phyloP scores from a whole-genome alignment of 2,329 filamentous ascomycete genomes.

The Hymenoscyphus occultus region DNA sequence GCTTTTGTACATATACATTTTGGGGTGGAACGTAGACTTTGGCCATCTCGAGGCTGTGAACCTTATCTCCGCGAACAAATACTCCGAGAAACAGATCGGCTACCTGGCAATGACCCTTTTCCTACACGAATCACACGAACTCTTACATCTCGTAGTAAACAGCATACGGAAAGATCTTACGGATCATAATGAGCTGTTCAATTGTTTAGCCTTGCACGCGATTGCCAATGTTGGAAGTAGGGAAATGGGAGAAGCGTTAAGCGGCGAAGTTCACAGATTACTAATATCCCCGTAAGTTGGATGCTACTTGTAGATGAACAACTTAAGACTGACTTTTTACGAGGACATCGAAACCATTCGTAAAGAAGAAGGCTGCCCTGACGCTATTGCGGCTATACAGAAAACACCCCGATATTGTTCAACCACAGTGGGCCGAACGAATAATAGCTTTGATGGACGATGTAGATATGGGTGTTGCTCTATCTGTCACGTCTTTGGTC shows the following conservation, averaged over 20 bases:
- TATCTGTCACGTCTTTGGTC: constrained; percentile 93
- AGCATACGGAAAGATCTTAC: constrained; percentile 95
- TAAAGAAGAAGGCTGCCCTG: constrained; percentile 97
- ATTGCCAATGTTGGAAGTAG: constrained; percentile 96
- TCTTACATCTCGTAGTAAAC: constrained; percentile 94
- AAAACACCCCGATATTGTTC: constrained; percentile 89
- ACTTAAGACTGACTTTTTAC: constrained; percentile 18
- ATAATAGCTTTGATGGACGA: constrained; percentile 99
- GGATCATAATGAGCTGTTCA: constrained; percentile 95
- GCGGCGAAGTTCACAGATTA: constrained; percentile 85
- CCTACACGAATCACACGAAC: constrained; percentile 93
- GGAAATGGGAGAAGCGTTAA: constrained; percentile 95
- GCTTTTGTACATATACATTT: constrained; percentile 97
- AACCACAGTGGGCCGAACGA: constrained; percentile 94
- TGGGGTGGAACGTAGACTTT: constrained; percentile 99
- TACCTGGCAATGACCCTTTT: constrained; percentile 97
- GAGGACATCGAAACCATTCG: constrained; percentile 87
- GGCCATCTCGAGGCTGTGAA: constrained; percentile 98
- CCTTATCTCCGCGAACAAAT: constrained; percentile 92
- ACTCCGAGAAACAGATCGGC: constrained; percentile 98
- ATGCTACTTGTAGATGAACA: neutral
- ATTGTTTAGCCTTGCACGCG: constrained; percentile 92
- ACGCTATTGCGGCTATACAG: constrained; percentile 91
- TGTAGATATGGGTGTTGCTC: constrained; percentile 83
- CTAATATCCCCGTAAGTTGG: constrained; percentile 83